Evolutionary conservation across 129 eudicot species (phyloP).

Genomic region (Artemisia tridentata): DNA sequence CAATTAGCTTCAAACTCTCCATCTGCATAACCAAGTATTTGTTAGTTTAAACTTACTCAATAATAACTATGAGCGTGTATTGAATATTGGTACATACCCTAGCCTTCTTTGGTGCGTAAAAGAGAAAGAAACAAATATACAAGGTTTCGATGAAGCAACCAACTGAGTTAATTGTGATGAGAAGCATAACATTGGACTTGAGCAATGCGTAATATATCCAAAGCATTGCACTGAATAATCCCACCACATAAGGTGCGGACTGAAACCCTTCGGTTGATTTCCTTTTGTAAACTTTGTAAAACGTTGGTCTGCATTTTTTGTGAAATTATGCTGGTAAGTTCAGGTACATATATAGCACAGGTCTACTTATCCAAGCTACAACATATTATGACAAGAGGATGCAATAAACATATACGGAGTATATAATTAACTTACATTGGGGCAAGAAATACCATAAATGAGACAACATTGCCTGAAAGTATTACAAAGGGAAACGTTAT

Average conservation of each 20-base stretch:
- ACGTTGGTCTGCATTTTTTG: conserved; percentile 54
- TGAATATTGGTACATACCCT: conserved; percentile 17
- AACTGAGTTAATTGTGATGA: conserved; percentile 64
- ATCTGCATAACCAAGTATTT: conserved; percentile 34
- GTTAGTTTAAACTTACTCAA: too few relatives aligned
- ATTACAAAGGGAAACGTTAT: background rate
- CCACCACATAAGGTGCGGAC: conserved; percentile 66
- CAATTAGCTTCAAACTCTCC: conserved; percentile 46
- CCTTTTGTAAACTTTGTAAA: conserved; percentile 52
- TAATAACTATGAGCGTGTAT: too few relatives aligned
- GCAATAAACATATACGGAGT: background rate
- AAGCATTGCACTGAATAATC: conserved; percentile 68
- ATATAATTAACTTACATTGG: conserved; percentile 54
- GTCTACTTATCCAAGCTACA: background rate
- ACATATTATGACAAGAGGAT: background rate
- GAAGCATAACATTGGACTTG: conserved; percentile 49
- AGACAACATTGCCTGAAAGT: conserved; percentile 61
- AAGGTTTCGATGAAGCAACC: conserved; percentile 62
- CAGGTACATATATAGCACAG: background rate
- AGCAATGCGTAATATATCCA: conserved; percentile 71
- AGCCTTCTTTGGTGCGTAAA: conserved; percentile 50
- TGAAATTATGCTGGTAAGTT: background rate
- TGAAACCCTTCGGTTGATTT: conserved; percentile 70
- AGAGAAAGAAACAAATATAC: conserved; percentile 57
- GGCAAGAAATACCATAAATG: conserved; percentile 70